Evolutionary conservation across 768 basidiomycete genomes (phyloP).

Genomic region (Lentinula detonsa): DNA sequence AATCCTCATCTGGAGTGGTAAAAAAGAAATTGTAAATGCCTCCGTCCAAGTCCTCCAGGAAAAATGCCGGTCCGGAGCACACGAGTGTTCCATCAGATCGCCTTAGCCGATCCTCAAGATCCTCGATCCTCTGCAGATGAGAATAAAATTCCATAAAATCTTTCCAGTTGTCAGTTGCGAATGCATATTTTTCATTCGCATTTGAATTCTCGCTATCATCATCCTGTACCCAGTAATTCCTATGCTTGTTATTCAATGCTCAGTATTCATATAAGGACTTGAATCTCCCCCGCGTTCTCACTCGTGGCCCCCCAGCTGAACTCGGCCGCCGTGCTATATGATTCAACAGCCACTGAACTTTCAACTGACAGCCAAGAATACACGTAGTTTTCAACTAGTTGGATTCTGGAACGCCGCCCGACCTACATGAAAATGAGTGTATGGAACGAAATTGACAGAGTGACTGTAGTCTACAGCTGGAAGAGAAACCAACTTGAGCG

Average conservation of each 20-base stretch:
- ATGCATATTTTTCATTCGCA: too few relatives aligned
- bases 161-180: too few relatives aligned
- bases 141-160: neutral
- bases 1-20: neutral
- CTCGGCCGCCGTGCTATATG: neutral
- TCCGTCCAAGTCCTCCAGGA: neutral
- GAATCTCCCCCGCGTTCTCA: neutral
- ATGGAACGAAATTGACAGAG: too few relatives aligned
- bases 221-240: neutral
- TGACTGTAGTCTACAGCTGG: too few relatives aligned
- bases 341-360: neutral
- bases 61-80: neutral
- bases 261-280: neutral
- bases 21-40: neutral
- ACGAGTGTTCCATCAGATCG: neutral
- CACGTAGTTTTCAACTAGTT: too few relatives aligned
- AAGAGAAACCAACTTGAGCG: too few relatives aligned
- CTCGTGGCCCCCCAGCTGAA: neutral
- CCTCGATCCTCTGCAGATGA: neutral
- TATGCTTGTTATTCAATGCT: neutral
- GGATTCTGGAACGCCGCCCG: too few relatives aligned
- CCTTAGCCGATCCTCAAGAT: neutral
- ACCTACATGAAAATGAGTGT: too few relatives aligned
- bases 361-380: too few relatives aligned
- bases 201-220: neutral